phyloP scores from a whole-genome alignment of 2,329 filamentous ascomycete genomes.

The Sporothrix curviconia region DNA sequence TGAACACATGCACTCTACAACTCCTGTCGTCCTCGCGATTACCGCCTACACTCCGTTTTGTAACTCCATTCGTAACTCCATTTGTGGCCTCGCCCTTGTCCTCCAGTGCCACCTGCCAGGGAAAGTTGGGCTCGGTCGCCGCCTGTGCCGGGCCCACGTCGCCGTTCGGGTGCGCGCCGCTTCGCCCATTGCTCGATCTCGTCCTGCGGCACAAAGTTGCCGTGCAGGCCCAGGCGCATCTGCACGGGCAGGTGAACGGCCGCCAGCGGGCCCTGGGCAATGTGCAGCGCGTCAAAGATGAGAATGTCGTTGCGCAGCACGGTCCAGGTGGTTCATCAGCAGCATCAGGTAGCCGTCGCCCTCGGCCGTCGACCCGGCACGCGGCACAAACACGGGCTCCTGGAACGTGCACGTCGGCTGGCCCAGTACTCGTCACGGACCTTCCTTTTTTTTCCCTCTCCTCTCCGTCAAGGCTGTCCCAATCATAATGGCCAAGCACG shows the following conservation, averaged over 20 bases:
- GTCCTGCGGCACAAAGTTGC: conserved; percentile 36
- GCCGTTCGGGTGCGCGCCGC: conserved; percentile 28
- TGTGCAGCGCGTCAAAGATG: conserved; percentile 36
- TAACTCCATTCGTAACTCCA: conserved; percentile 9
- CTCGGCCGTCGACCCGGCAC: conserved; percentile 33
- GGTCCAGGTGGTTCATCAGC: conserved; percentile 40
- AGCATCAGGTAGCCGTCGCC: conserved; percentile 46
- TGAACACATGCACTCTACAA: not conserved
- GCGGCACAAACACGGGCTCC: conserved; percentile 48
- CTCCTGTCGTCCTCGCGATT: not conserved
- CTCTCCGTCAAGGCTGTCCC: conserved; percentile 28
- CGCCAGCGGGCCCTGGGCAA: conserved; percentile 33
- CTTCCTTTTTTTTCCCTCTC: conserved; percentile 28
- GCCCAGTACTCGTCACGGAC: conserved; percentile 37
- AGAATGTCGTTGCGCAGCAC: conserved; percentile 37
- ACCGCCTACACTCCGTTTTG: not conserved
- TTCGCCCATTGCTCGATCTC: conserved; percentile 38
- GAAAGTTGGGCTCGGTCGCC: conserved; percentile 32
- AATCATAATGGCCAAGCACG: conserved; percentile 38
- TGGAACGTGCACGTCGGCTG: conserved; percentile 42
- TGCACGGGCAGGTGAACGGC: conserved; percentile 36
- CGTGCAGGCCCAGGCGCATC: conserved; percentile 36
- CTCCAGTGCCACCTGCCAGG: conserved; percentile 29
- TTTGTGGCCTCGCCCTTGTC: not conserved
- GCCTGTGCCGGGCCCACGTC: conserved; percentile 34